Percentiles rank a stretch among this genome's conserved stretches.
phyloP scores from a whole-genome alignment of 495 filamentous ascomycete genomes.

The Talaromyces wortmannii region DNA sequence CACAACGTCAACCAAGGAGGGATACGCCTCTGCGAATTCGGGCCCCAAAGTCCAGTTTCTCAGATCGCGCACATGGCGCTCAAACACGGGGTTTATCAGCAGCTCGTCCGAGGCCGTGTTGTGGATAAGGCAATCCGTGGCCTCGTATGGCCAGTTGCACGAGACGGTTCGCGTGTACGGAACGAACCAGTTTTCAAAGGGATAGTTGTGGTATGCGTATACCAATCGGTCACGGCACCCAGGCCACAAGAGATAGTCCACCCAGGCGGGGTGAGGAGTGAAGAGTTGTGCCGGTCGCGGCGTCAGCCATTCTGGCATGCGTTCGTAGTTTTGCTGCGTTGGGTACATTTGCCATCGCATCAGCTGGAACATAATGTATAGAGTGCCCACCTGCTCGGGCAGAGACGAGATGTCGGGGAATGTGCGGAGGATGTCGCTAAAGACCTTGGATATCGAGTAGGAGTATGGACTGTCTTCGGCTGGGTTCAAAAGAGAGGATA shows the following conservation, averaged over 20 bases:
- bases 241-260: constrained; percentile 72
- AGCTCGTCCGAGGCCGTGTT: constrained; percentile 51
- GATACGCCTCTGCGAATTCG: constrained; percentile 57
- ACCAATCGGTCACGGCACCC: constrained; percentile 61
- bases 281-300: constrained; percentile 56
- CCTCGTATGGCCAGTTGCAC: constrained; percentile 74
- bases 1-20: constrained; percentile 47
- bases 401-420: constrained; percentile 64
- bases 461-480: constrained; percentile 44
- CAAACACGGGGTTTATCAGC: constrained; percentile 74
- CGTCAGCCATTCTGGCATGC: constrained; percentile 60
- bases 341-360: constrained; percentile 79
- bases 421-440: constrained; percentile 70
- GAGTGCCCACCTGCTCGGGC: constrained; percentile 69
- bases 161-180: constrained; percentile 66
- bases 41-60: constrained; percentile 74
- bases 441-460: constrained; percentile 73
- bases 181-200: constrained; percentile 74
- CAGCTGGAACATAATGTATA: constrained; percentile 77
- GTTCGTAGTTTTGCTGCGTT: constrained; percentile 64
- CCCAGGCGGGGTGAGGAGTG: constrained; percentile 64
- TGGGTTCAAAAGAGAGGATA: constrained; percentile 67
- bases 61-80: constrained; percentile 59
- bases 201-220: constrained; percentile 35
- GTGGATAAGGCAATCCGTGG: constrained; percentile 50